Base-by-base conservation (phyloP, 164 flowering plant genomes). In the Dillenia turbinata region DNA sequence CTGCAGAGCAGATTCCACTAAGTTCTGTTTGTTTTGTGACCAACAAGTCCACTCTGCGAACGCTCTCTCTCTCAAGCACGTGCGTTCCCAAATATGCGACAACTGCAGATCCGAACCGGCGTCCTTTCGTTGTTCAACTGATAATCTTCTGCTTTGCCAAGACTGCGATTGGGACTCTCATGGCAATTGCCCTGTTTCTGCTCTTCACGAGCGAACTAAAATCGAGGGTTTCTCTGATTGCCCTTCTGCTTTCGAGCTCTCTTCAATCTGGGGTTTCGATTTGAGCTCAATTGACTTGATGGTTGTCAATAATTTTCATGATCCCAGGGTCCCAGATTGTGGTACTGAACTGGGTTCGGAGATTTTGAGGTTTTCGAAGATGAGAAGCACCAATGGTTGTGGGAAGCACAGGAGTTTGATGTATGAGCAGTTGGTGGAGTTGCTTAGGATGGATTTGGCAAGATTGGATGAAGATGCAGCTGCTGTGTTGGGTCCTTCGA, bases 11-110 rank as follows among this genome's bases (percentile, higher is more conserved):
- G 72, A 69, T 47, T 57, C 54, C 48, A 64, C 72, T 2, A 46
- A 49, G 40, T 60, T 69, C 54, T 80, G 83, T 47, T 47, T 79
- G 57, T 60, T 72, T 62, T 79, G 83, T 63, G 83, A 79, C 61
- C 72, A 64, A 12, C 71, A 65, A 5, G 74, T 79, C 11, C 83
- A 79, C 75, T 71, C 83, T 0, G 81, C 81, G 33, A 77, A 79
- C 67, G 51, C 73, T 0, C 77, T 79, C 16, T 71, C 83, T 4
- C 57, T 66, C 45, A 74, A 71, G 65, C 83, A 79, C 58, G 1
- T 65, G 9, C 73, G 83, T 9, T 70, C 66, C 2, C 77, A 54
- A 66, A 72, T 79, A 77, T 69, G 78, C 46, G 70, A 72, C 16
- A 65, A 58, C 49, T 75, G 81, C 63, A 10, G 62, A 16, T 15